Evolutionary conservation across 2,329 filamentous ascomycete species (phyloP).

Genomic region (Ceratocystis variospora): DNA sequence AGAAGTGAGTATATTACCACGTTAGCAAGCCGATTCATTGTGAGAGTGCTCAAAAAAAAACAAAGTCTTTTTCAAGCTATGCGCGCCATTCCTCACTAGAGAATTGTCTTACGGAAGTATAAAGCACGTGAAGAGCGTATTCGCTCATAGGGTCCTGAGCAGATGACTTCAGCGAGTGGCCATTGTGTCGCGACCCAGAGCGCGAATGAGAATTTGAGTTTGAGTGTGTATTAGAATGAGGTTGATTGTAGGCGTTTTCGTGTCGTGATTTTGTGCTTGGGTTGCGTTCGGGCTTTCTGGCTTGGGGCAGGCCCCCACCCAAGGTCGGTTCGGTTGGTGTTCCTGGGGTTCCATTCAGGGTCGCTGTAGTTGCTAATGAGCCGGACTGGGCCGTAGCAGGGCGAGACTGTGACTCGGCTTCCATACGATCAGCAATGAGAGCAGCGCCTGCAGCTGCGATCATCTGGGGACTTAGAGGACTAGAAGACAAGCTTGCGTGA

Average conservation of each 20-base stretch:
- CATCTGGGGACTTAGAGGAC: conserved; percentile 76
- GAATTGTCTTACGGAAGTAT: conserved; percentile 57
- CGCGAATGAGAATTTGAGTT: conserved; percentile 47
- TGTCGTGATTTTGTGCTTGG: conserved; percentile 51
- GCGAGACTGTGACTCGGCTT: conserved; percentile 32
- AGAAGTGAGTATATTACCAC: neutral
- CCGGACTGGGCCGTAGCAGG: conserved; percentile 27
- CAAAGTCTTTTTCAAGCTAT: neutral
- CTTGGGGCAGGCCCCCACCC: conserved; percentile 28
- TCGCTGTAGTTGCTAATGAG: conserved; percentile 32
- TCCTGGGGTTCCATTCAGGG: conserved; percentile 24
- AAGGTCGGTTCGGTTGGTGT: conserved; percentile 34
- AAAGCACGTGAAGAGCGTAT: conserved; percentile 90
- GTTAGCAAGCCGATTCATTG: conserved; percentile 18
- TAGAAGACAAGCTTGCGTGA: conserved; percentile 63
- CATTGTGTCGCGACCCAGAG: conserved; percentile 43
- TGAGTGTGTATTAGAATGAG: no score
- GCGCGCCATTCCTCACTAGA: neutral
- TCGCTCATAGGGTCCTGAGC: conserved; percentile 92
- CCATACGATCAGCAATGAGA: conserved; percentile 38
- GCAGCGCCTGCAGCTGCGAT: conserved; percentile 54
- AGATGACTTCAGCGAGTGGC: conserved; percentile 34
- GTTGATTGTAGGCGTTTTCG: conserved; percentile 55
- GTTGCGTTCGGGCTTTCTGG: conserved; percentile 45
- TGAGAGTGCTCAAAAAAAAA: no score